Conservation (phyloP, 2,329 filamentous ascomycete genomes). For the Trichoderma asperellum region DNA sequence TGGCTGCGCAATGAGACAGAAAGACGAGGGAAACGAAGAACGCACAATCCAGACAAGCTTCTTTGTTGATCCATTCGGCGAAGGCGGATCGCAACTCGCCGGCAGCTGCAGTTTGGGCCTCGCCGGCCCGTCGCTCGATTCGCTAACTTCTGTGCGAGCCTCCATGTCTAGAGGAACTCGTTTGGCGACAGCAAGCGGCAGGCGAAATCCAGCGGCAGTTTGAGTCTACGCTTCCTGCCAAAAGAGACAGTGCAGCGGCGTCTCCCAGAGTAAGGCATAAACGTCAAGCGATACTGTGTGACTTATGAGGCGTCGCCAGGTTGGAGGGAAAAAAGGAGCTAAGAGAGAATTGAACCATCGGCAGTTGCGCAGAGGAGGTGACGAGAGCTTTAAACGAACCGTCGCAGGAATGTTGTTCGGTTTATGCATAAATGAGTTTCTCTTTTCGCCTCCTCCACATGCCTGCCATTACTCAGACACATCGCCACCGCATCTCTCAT, state of each 20-base stretch:
- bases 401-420: neutral
- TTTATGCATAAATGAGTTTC: neutral
- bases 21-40: slow-evolving; percentile 29
- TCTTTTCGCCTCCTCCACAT: neutral
- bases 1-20: neutral
- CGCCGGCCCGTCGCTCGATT: slow-evolving; percentile 32
- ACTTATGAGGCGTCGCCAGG: slow-evolving; percentile 2
- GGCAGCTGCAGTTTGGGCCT: slow-evolving; percentile 60
- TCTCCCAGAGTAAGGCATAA: slow-evolving; percentile 3
- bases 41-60: slow-evolving; percentile 88
- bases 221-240: slow-evolving; percentile 1
- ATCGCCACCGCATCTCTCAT: neutral
- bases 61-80: slow-evolving; percentile 68
- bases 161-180: slow-evolving; percentile 13
- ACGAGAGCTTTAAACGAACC: neutral
- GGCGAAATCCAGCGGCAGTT: neutral
- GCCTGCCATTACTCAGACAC: neutral
- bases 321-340: neutral
- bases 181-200: neutral
- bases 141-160: slow-evolving; percentile 4
- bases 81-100: slow-evolving; percentile 82
- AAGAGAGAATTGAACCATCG: neutral
- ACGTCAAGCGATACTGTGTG: slow-evolving; percentile 12
- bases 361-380: neutral
- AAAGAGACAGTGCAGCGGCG: slow-evolving; percentile 6